Conservation (phyloP, 2,329 filamentous ascomycete species). For the Fusarium chlamydosporum region DNA sequence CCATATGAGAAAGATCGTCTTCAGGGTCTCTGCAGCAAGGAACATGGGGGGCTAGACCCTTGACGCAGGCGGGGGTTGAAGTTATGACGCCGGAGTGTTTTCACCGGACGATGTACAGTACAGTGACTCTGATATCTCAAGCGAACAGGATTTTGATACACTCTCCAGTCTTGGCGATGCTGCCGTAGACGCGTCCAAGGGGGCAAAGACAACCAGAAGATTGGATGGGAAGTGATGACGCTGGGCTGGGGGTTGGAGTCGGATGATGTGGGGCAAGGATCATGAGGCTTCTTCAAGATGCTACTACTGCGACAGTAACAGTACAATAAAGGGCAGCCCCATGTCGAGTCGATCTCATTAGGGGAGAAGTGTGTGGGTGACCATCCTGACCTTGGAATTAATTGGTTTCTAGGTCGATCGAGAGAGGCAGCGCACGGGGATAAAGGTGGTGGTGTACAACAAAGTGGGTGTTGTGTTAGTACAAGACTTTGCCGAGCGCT, state of each 20-base stretch:
- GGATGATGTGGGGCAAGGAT: slow-evolving; percentile 53
- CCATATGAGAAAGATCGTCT: slow-evolving; percentile 29
- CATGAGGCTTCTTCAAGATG: slow-evolving; percentile 50
- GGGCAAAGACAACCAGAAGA: slow-evolving; percentile 33
- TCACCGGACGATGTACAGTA: slow-evolving; percentile 28
- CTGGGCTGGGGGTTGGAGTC: slow-evolving; percentile 45
- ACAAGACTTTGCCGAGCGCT: slow-evolving; percentile 43
- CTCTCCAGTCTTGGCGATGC: slow-evolving; percentile 21
- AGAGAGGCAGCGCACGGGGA: slow-evolving; percentile 38
- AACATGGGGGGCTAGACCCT: slow-evolving; percentile 22
- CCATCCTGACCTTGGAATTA: slow-evolving; percentile 29
- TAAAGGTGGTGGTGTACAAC: slow-evolving; percentile 22
- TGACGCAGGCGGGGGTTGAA: slow-evolving; percentile 21
- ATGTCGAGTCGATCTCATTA: slow-evolving; percentile 45
- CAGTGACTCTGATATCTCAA: neutral
- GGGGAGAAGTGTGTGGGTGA: slow-evolving; percentile 45
- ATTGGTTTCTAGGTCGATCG: slow-evolving; percentile 34
- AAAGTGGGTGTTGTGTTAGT: slow-evolving; percentile 42
- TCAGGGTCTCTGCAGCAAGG: slow-evolving; percentile 38
- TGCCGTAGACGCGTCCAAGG: slow-evolving; percentile 36
- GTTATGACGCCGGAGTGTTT: slow-evolving; percentile 43
- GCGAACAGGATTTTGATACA: slow-evolving; percentile 18
- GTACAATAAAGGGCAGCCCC: neutral
- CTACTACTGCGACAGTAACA: slow-evolving; percentile 15
- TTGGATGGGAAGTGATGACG: slow-evolving; percentile 21